Evolutionary conservation across 805 yeast species (phyloP), one percentile per base, ranked within the genome.

Genomic region (Suhomyces prunicola): DNA sequence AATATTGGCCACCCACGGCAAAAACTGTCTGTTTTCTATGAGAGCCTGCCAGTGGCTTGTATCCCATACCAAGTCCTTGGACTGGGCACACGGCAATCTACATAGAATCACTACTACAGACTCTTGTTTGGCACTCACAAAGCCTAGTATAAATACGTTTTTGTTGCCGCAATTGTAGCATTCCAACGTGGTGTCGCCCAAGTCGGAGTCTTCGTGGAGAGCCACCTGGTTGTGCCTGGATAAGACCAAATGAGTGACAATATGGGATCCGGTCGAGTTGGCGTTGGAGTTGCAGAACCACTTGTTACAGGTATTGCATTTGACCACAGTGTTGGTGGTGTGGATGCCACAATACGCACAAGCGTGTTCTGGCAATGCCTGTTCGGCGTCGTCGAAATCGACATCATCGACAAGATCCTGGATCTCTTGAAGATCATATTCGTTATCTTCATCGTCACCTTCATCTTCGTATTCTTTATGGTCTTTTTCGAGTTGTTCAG

Each of bases 251-350:
- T 92, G 97, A 15, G 88, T 88, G 17, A 92, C 84, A 13, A 92
- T 88, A 67, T 92, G 97, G 1, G 96, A 87, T 13, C 88, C 82
- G 9, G 81, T 71, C 10, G 82, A 70, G 47, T 58, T 74, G 19
- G 81, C 77, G 52, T 83, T 82, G 12, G 88, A 80, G 65, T 92
- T 92, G 73, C 97, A 92, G 66, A 92, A 92, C 97, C 97, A 92
- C 65, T 84, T 86, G 59, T 82, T 70, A 69, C 97, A 92, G 5
- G 78, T 75, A 54, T 81, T 81, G 72, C 97, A 92, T 59, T 86
- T 84, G 42, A 88, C 87, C 12, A 90, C 87, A 47, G 86, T 78
- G 5, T 81, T 67, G 1, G 90, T 79, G 8, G 81, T 68, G 54
- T 83, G 83, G 26, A 89, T 75, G 1, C 91, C 94, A 72, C 97